phyloP scores from a whole-genome alignment of 1,284 basidiomycete genomes.

The Vanrija sp. region DNA sequence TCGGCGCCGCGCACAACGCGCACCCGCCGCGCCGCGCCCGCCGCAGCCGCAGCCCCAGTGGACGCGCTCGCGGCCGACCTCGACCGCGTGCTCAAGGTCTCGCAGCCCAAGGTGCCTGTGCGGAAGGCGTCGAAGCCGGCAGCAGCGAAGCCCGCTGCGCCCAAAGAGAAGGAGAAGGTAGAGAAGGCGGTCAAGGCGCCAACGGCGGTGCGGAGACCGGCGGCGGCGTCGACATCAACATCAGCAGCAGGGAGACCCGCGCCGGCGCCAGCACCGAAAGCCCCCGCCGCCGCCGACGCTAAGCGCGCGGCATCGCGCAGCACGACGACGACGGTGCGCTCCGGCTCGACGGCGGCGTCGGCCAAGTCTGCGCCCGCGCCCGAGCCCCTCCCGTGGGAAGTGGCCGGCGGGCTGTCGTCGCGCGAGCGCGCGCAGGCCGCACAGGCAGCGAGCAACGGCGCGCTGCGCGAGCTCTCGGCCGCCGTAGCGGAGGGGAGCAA shows the following conservation, averaged over 20 bases:
- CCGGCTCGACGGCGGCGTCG: not conserved
- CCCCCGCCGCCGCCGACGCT: not conserved
- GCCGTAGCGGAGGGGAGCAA: constrained; percentile 6
- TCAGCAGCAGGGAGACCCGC: not conserved
- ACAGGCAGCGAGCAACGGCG: constrained; percentile 7
- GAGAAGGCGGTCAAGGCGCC: not conserved
- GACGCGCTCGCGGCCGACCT: constrained; percentile 30
- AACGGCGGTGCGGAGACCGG: not conserved
- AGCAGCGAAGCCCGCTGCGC: not conserved
- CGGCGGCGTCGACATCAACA: not conserved
- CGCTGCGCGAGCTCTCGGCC: constrained; percentile 1
- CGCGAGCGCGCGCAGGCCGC: constrained; percentile 14
- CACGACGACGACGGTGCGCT: not conserved
- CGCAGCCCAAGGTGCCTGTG: constrained; percentile 8
- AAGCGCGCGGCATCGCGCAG: not conserved
- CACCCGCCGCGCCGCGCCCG: not conserved
- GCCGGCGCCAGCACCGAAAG: not conserved
- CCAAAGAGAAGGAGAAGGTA: not conserved
- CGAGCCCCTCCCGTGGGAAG: constrained; percentile 6
- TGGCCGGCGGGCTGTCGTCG: not conserved
- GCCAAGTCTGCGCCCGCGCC: not conserved
- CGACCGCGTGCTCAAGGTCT: constrained; percentile 29
- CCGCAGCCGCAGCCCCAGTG: not conserved
- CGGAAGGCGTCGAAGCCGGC: not conserved
- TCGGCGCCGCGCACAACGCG: not conserved